A percentile compares a stretch with the other conserved stretches of the same genome.
These are phyloP conservation scores for Tetracladium marchalianum DNA, from an alignment of 495 filamentous ascomycete genomes.

Conservation along the genomic window DNA sequence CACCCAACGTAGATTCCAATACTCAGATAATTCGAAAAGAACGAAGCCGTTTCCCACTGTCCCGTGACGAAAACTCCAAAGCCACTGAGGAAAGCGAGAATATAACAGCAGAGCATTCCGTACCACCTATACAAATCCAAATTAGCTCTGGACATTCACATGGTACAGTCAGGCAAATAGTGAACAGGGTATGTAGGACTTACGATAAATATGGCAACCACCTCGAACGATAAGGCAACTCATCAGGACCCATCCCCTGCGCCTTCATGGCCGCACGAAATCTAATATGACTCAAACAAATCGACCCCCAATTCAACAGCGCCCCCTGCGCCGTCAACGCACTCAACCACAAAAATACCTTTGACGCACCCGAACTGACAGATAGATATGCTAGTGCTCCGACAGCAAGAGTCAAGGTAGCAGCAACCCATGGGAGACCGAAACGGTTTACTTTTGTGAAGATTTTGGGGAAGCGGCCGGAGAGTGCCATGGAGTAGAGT, in stretches of 20 bases:
- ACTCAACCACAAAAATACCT: conserved; percentile 51
- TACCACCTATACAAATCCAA: conserved; percentile 24
- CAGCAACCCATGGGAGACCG: conserved; percentile 50
- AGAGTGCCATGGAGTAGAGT: conserved; percentile 50
- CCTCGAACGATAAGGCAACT: conserved; percentile 36
- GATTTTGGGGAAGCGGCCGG: conserved; percentile 44
- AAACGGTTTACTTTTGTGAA: conserved; percentile 45
- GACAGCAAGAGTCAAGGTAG: conserved; percentile 37
- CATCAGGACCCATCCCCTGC: conserved; percentile 27
- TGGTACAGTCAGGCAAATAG: conserved; percentile 9
- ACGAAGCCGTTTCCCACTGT: conserved; percentile 34
- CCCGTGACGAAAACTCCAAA: conserved; percentile 38
- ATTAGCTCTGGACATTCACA: conserved; percentile 3
- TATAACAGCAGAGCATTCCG: conserved; percentile 30
- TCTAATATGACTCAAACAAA: conserved; percentile 37
- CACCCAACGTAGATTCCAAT: conserved; percentile 41
- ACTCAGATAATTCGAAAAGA: conserved; percentile 41
- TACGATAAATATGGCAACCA: conserved; percentile 21
- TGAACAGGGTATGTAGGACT: conserved; percentile 13
- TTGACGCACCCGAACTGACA: conserved; percentile 41
- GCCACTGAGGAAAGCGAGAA: conserved; percentile 35
- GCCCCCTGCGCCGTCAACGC: conserved; percentile 43
- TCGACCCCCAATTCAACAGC: conserved; percentile 42
- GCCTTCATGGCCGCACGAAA: conserved; percentile 29
- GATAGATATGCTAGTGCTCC: conserved; percentile 47